phyloP scores from a whole-genome alignment of 2,329 filamentous ascomycete genomes.

The Chrysoporthe cubensis region DNA sequence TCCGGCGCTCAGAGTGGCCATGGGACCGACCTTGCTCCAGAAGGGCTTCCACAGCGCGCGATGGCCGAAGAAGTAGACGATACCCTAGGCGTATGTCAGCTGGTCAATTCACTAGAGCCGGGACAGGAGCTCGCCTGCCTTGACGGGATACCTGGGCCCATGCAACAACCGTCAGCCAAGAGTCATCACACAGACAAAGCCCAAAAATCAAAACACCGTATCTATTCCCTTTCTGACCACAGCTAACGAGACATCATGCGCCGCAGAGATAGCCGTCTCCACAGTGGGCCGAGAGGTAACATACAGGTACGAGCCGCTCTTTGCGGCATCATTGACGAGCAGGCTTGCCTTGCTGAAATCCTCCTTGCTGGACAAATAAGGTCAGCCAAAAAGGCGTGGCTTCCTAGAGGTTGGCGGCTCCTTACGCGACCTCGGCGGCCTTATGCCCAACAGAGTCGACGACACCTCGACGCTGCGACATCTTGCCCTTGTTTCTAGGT shows the following conservation, averaged over 20 bases:
- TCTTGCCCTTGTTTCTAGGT: background rate
- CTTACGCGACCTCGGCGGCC: constrained; percentile 55
- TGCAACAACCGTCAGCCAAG: background rate
- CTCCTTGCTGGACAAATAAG: constrained; percentile 55
- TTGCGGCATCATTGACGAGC: constrained; percentile 70
- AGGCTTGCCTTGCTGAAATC: constrained; percentile 70
- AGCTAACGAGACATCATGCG: background rate
- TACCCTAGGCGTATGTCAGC: constrained; percentile 48
- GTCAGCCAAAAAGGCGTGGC: constrained; percentile 22
- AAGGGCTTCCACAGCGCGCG: constrained; percentile 63
- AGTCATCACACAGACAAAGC: background rate
- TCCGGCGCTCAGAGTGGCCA: constrained; percentile 69
- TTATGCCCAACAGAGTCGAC: constrained; percentile 47
- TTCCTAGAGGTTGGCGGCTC: constrained; percentile 3
- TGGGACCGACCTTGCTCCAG: constrained; percentile 58
- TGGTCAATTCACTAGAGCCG: constrained; percentile 9
- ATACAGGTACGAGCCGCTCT: constrained; percentile 82
- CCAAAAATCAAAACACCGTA: background rate
- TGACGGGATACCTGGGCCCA: constrained; percentile 60
- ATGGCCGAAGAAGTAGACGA: constrained; percentile 62
- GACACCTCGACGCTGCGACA: constrained; percentile 33
- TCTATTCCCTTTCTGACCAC: background rate
- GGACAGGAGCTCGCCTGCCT: constrained; percentile 43
- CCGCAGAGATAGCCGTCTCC: background rate
- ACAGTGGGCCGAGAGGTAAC: background rate